Conservation (phyloP, 148 eudicot genomes). For the Cornus florida region DNA sequence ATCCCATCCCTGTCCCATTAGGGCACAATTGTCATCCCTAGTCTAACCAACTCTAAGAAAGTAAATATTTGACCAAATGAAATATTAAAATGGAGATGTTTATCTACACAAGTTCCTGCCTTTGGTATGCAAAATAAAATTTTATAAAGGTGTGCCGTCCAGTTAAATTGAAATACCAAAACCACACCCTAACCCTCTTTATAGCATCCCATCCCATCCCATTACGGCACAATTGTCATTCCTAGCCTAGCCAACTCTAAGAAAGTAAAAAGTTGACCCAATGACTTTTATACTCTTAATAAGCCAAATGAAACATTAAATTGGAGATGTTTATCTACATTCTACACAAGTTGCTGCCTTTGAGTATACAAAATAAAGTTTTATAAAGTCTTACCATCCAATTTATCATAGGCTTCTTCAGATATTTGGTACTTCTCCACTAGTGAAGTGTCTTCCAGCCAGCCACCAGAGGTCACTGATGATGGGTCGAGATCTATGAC, state of each 20-base stretch:
- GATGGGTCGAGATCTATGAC: constrained; percentile 90
- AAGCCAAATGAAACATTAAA: not conserved
- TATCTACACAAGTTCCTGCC: not conserved
- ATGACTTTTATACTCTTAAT: not conserved
- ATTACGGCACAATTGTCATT: too few species aligned
- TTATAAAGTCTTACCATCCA: constrained; percentile 49
- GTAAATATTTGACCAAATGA: not conserved
- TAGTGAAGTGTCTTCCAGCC: constrained; percentile 91
- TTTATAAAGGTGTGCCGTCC: constrained; percentile 47
- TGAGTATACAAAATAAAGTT: constrained; percentile 4
- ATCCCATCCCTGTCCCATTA: not conserved
- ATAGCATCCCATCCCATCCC: too few species aligned
- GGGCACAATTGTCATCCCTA: not conserved
- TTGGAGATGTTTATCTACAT: not conserved
- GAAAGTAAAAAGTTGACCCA: not conserved
- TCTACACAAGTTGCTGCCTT: not conserved
- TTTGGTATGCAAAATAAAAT: constrained; percentile 1
- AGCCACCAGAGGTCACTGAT: constrained; percentile 90
- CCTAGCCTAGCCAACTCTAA: not conserved
- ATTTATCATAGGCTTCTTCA: constrained; percentile 80
- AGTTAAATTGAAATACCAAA: constrained; percentile 24
- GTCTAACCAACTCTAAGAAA: not conserved
- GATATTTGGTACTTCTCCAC: constrained; percentile 92
- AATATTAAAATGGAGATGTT: constrained; percentile 1
- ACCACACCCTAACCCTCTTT: too few species aligned